phyloP scores from a whole-genome alignment of 2,329 filamentous ascomycete genomes.

The Fusarium sp. region DNA sequence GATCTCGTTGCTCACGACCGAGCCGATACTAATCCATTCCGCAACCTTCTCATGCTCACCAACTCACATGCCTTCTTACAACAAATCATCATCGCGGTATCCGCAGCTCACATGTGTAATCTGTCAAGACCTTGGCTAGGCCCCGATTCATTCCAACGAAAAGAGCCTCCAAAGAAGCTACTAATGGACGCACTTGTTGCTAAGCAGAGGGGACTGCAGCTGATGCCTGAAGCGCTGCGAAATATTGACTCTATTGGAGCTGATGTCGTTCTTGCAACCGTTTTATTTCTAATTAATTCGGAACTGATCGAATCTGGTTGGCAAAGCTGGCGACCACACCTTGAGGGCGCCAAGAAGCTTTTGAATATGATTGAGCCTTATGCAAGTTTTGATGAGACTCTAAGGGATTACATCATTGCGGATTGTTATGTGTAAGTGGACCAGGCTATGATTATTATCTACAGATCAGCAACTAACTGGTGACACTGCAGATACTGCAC shows the following conservation, averaged over 20 bases:
- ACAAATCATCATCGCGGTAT: slow-evolving; percentile 59
- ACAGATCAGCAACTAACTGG: slow-evolving; percentile 3
- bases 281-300: slow-evolving; percentile 61
- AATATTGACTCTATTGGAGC: slow-evolving; percentile 51
- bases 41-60: slow-evolving; percentile 55
- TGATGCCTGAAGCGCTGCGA: slow-evolving; percentile 54
- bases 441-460: not conserved
- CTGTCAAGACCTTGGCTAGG: slow-evolving; percentile 30
- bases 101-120: slow-evolving; percentile 61
- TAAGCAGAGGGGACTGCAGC: slow-evolving; percentile 56
- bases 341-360: slow-evolving; percentile 57
- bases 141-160: slow-evolving; percentile 47
- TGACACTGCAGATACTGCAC: slow-evolving; percentile 53
- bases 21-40: slow-evolving; percentile 58
- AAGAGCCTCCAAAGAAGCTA: slow-evolving; percentile 42
- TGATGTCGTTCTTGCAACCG: slow-evolving; percentile 57
- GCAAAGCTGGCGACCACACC: slow-evolving; percentile 58
- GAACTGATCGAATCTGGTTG: slow-evolving; percentile 61
- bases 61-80: slow-evolving; percentile 54
- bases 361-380: slow-evolving; percentile 54
- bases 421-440: slow-evolving; percentile 58
- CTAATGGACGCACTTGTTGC: slow-evolving; percentile 57
- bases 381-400: slow-evolving; percentile 47
- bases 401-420: slow-evolving; percentile 58
- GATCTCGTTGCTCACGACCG: slow-evolving; percentile 61